Percentiles rank a stretch among this genome's conserved stretches.
These are phyloP conservation scores for Tuber microsphaerosporum DNA, from an alignment of 495 filamentous ascomycete genomes.

Conservation along the genomic window DNA sequence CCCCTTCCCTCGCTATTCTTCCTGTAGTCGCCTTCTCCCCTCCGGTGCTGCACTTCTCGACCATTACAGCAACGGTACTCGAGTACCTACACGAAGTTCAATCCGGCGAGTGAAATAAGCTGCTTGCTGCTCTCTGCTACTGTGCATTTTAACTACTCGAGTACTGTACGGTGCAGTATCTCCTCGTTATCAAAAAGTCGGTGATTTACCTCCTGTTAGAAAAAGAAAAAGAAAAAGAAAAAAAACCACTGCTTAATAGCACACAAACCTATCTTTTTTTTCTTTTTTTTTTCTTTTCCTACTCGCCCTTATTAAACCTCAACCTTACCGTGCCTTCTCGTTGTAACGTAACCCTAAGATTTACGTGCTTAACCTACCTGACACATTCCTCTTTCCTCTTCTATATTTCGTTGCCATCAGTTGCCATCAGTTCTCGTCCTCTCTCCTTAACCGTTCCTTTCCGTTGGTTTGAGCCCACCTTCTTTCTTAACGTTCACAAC, in stretches of 20 bases:
- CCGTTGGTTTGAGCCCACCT: background rate
- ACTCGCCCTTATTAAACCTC: background rate
- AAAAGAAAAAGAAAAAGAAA: background rate
- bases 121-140: background rate
- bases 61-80: slow-evolving; percentile 4
- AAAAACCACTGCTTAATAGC: background rate
- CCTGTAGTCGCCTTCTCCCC: slow-evolving; percentile 14
- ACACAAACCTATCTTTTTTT: background rate
- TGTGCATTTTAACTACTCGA: background rate
- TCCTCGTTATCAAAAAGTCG: background rate
- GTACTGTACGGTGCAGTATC: background rate
- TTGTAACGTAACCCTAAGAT: slow-evolving; percentile 7
- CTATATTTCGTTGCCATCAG: slow-evolving; percentile 2
- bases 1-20: slow-evolving; percentile 5
- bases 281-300: background rate
- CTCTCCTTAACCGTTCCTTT: slow-evolving; percentile 4
- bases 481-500: background rate
- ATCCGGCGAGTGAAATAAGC: slow-evolving; percentile 13
- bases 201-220: background rate
- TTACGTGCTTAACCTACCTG: background rate
- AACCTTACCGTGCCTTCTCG: slow-evolving; percentile 1
- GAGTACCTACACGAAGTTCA: background rate
- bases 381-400: slow-evolving; percentile 6
- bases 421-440: slow-evolving; percentile 3
- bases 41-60: background rate